These are phyloP conservation scores for Aureobasidium sp. DNA, from an alignment of 2,329 filamentous ascomycete genomes.

Conservation along the genomic window DNA sequence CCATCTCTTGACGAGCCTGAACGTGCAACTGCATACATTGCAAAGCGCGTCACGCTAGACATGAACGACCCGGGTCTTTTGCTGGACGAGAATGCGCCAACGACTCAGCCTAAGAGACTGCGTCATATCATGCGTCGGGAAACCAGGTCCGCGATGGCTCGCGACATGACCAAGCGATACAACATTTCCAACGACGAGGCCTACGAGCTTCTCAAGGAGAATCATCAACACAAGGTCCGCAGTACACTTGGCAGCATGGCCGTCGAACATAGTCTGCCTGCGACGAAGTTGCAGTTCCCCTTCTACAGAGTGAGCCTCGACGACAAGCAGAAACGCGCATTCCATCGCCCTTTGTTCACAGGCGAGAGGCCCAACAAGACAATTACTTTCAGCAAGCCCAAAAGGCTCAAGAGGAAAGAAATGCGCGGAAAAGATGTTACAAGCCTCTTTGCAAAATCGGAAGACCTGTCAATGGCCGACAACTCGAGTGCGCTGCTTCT, in stretches of 20 bases:
- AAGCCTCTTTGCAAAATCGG: constrained; percentile 71
- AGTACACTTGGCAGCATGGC: constrained; percentile 84
- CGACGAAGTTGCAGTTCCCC: constrained; percentile 84
- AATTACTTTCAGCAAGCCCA: constrained; percentile 67
- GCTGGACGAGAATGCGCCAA: constrained; percentile 66
- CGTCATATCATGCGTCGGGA: constrained; percentile 52
- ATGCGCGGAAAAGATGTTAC: constrained; percentile 72
- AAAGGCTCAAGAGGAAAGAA: constrained; percentile 70
- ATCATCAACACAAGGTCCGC: constrained; percentile 91
- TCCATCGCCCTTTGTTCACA: constrained; percentile 72
- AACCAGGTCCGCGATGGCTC: constrained; percentile 62
- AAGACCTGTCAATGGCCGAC: constrained; percentile 78
- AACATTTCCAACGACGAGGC: constrained; percentile 95
- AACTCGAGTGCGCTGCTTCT: constrained; percentile 83
- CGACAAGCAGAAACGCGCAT: constrained; percentile 66
- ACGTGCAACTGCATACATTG: constrained; percentile 61
- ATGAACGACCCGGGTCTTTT: constrained; percentile 83
- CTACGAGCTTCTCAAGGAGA: constrained; percentile 92
- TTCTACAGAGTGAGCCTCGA: constrained; percentile 87
- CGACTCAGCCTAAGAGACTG: constrained; percentile 53
- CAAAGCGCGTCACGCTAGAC: constrained; percentile 75
- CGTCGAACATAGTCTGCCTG: constrained; percentile 92
- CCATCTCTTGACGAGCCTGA: constrained; percentile 78
- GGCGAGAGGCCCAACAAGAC: constrained; percentile 51
- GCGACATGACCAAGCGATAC: constrained; percentile 72